Evolutionary conservation across 2,329 filamentous ascomycete genomes (phyloP), one percentile per base, ranked within the genome.

Genomic region (Remersonia thermophila): DNA sequence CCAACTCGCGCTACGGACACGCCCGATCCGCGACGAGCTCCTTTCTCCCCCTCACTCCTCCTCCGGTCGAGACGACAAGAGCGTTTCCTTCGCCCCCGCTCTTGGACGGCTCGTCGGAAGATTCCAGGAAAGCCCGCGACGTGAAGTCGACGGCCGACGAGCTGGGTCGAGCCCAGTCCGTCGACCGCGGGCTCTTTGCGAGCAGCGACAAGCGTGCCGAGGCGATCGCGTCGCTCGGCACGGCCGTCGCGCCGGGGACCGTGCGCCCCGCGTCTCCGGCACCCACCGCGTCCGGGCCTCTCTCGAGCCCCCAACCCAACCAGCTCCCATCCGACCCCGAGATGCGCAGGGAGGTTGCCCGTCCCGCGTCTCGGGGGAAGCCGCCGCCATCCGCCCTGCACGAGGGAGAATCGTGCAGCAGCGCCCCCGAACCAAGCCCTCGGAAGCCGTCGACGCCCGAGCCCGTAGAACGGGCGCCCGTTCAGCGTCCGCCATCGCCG

Each of bases 171-270:
- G 70, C 73, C 4, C 68, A 66, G 23, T 83, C 80, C 0, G 73
- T 75, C 6, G 80, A 85, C 40, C 66, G 75, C 29, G 66, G 69
- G 45, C 43, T 59, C 3, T 77, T 80, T 35, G 62, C 64, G 15
- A 73, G 63, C 35, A 60, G 65, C 8, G 77, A 83, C 51, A 76
- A 79, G 45, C 77, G 80, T 41, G 71, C 70, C 2, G 68, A 69
- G 28, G 66, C 82, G 1, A 75, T 72, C 44, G 65, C 85, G 2
- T 73, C 71, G 3, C 49, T 84, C 17, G 81, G 69, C 52, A 73
- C 67, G 3, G 66, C 75, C 1, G 60, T 69, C 15, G 80, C 71
- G 1, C 67, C 77, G 3, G 81, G 80, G 39, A 75, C 53, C 54
- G 66, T 65, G 46, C 75, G 64, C 49, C 60, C 54, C 54, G 71